These are phyloP conservation scores for Linum tenue DNA, from an alignment of 345 rosid species.

Conservation along the genomic window DNA sequence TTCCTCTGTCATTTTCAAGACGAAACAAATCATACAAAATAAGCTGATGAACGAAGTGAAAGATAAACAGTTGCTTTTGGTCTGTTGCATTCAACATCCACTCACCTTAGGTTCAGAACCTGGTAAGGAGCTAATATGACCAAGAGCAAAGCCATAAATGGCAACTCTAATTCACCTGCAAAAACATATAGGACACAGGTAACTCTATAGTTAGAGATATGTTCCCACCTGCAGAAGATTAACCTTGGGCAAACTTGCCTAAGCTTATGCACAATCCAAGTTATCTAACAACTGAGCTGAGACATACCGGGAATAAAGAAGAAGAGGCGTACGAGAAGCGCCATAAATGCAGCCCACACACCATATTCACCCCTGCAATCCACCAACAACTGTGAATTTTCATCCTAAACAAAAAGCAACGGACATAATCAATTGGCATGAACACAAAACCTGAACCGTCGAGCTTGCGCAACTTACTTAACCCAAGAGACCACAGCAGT, in stretches of 20 bases:
- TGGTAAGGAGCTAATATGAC: conserved; percentile 64
- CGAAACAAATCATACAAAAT: neutral
- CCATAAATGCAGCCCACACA: conserved; percentile 69
- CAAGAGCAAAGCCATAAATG: conserved; percentile 58
- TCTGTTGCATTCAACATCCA: neutral
- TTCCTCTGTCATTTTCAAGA: conserved; percentile 47
- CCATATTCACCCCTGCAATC: conserved; percentile 83
- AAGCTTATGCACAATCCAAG: neutral
- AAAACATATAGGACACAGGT: conserved; percentile 4
- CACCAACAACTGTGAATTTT: neutral
- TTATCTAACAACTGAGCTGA: conserved; percentile 3
- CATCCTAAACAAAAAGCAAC: neutral
- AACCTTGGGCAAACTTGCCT: neutral
- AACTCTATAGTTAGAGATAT: neutral
- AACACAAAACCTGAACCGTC: neutral
- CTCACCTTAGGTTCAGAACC: conserved; percentile 56
- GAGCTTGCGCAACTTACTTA: conserved; percentile 38
- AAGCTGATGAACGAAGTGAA: neutral
- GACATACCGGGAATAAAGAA: conserved; percentile 67
- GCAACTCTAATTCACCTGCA: conserved; percentile 85
- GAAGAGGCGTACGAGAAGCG: conserved; percentile 77
- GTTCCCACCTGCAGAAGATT: neutral
- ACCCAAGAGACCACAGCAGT: conserved; percentile 59
- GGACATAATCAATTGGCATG: neutral
- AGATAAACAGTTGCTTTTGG: conserved; percentile 1